phyloP scores from a whole-genome alignment of 495 filamentous ascomycete genomes.

The Massariosphaeria phaeospora region DNA sequence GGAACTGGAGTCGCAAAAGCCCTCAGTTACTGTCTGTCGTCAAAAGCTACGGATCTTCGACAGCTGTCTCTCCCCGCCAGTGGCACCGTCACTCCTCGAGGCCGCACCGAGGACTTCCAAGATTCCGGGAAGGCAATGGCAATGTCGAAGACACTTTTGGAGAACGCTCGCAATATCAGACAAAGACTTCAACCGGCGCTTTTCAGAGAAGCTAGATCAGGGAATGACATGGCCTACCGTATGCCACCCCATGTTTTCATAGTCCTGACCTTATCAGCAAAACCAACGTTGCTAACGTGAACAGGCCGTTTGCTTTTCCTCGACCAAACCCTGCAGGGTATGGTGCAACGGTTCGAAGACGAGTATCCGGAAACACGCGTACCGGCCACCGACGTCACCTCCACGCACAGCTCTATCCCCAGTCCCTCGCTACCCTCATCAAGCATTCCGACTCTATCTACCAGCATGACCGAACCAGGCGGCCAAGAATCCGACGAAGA shows the following conservation, averaged over 20 bases:
- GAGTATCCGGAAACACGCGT: constrained; percentile 84
- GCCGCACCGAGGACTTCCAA: constrained; percentile 43
- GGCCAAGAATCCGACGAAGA: constrained; percentile 34
- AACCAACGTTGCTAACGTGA: constrained; percentile 7
- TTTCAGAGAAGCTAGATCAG: constrained; percentile 63
- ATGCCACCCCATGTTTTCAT: constrained; percentile 41
- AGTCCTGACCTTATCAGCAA: not conserved
- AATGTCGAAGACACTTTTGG: constrained; percentile 84
- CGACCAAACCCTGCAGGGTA: constrained; percentile 78
- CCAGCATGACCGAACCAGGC: constrained; percentile 11
- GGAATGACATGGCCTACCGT: constrained; percentile 70
- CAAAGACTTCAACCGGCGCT: constrained; percentile 78
- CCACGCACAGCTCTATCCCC: constrained; percentile 19
- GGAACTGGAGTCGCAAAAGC: constrained; percentile 91
- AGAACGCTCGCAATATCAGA: constrained; percentile 81
- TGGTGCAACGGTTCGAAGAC: constrained; percentile 92
- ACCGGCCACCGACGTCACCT: constrained; percentile 18
- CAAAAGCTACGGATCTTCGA: constrained; percentile 57
- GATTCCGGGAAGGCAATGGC: constrained; percentile 71
- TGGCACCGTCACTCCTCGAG: constrained; percentile 53
- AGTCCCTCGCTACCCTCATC: constrained; percentile 20
- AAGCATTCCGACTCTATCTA: constrained; percentile 15
- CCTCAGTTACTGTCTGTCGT: constrained; percentile 80
- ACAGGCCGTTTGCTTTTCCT: constrained; percentile 80
- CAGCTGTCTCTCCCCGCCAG: constrained; percentile 43